Evolutionary conservation across 192 early-diverging fungal genomes (phyloP), one percentile per base, ranked within the genome.

Genomic region (Rhizophagus clarus): DNA sequence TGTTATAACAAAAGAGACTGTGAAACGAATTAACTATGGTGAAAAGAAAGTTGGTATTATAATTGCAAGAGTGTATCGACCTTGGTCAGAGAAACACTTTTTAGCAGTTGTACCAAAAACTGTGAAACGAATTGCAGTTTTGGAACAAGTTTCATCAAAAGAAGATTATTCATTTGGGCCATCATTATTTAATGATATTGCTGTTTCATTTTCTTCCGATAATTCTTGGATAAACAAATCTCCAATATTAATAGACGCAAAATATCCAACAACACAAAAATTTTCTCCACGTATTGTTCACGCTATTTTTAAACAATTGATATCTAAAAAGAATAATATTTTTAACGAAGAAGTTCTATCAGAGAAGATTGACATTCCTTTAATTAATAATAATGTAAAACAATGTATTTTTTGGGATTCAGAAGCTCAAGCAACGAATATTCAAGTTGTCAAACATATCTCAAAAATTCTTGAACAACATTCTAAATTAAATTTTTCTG

Each of bases 51-150:
- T 93, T 40, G 97, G 96, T 37, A 84, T 95, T 32, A 85, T 98
- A 61, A 90, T 88, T 61, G 90, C 96, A 51, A 93, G 96, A 61
- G 83, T 93, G 11, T 90, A 92, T 83, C 89, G 97, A 26, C 97
- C 97, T 15, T 98, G 96, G 96, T 92, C 90, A 29, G 89, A 91
- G 56, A 80, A 83, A 22, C 88, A 93, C 80, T 92, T 98, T 67
- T 79, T 94, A 22, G 86, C 82, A 28, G 88, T 85, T 12, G 63
- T 98, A 20, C 96, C 96, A 22, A 76, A 84, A 8, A 85, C 93
- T 9, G 84, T 85, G n/a, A 91, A 89, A 84, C 88, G 82, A 26
- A 72, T 98, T n/a, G 86, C 92, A 14, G 91, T 98, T 29, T 85
- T 97, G 28, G 93, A 94, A 67, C 89, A 92, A 34, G 87, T 90